Conservation (phyloP, 1,284 basidiomycete genomes). For the Boletus mariae region DNA sequence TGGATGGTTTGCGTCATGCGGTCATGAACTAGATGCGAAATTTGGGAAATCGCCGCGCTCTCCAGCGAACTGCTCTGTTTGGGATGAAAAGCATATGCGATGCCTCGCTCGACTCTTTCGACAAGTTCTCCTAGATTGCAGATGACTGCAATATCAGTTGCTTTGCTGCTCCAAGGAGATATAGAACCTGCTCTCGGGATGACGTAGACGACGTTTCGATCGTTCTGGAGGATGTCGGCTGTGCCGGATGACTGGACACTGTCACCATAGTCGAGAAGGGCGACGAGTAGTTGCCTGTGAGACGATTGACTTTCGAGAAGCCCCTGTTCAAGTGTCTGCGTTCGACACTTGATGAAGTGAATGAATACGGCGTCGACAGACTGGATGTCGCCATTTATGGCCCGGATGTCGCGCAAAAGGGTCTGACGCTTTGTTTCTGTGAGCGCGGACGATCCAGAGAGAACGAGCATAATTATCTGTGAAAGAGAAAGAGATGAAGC, state of each 20-base stretch:
- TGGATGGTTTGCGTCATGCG: conserved; percentile 91
- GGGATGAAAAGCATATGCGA: conserved; percentile 69
- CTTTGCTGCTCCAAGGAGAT: conserved; percentile 97
- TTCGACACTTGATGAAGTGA: conserved; percentile 76
- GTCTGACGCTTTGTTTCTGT: conserved; percentile 68
- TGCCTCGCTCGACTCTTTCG: conserved; percentile 82
- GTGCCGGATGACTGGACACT: conserved; percentile 55
- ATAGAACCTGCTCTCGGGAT: conserved; percentile 79
- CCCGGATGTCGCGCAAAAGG: conserved; percentile 65
- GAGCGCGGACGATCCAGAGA: conserved; percentile 71
- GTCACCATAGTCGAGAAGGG: conserved; percentile 88
- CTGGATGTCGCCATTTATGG: conserved; percentile 48
- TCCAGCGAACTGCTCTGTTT: conserved; percentile 40
- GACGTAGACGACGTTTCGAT: conserved; percentile 60
- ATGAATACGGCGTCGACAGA: conserved; percentile 84
- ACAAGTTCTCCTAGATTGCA: conserved; percentile 76
- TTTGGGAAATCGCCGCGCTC: conserved; percentile 40
- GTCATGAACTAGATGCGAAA: conserved; percentile 80
- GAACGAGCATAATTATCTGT: conserved; percentile 52
- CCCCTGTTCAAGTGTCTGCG: conserved; percentile 44
- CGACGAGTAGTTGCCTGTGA: conserved; percentile 58
- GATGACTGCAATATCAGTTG: conserved; percentile 89
- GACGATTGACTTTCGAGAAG: conserved; percentile 47
- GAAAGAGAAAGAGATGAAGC: conserved; percentile 2
- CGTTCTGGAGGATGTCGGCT: conserved; percentile 36